Evolutionary conservation across 163 green algal species (phyloP), one percentile per base, ranked within the genome.

Genomic region (Prototheca cutis): DNA sequence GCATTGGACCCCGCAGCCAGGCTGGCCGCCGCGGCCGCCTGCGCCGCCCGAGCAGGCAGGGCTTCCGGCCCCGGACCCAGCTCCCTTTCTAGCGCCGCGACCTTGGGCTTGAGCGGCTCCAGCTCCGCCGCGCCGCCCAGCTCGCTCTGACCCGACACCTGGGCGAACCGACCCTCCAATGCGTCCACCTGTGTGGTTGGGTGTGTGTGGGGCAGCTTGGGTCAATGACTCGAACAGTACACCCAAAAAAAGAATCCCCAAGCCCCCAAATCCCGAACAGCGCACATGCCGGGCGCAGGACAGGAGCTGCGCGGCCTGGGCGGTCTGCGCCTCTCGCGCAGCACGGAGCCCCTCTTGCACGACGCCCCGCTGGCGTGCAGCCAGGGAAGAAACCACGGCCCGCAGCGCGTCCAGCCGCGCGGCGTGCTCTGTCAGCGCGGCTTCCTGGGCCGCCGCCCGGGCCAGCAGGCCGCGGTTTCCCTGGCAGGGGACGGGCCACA

Each of bases 401-500:
- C 42, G 32, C 13, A 74, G 73, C 6, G 47, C 39, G 28, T 72
- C 61, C 51, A 87, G 62, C 53, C 73, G 58, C 27, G 57, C 55
- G 33, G 28, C 53, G 60, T 87, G 78, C 47, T 83, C 82, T 6
- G 67, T 64, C 13, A 81, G 55, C 2, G 78, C 78, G 1, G 48
- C 61, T 18, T 77, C 72, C 72, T 81, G 73, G 13, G 62, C 73
- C 8, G 65, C 52, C 1, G 63, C 57, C 8, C 84, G 67, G 15
- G 59, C 66, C n/a, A 84, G 55, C 39, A 92, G 68, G 66, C 84
- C 84, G 4, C 66, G 74, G 61, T 86, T 86, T 24, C 84, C 84
- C 21, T 59, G 31, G 1, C 75, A 81, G 23, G 58, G 60, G 34
- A 89, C 83, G 2, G 84, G 84, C 81, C 81, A 90, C 53, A 92